phyloP scores from a whole-genome alignment of 2,329 filamentous ascomycete species.

The Fusarium nurragi region DNA sequence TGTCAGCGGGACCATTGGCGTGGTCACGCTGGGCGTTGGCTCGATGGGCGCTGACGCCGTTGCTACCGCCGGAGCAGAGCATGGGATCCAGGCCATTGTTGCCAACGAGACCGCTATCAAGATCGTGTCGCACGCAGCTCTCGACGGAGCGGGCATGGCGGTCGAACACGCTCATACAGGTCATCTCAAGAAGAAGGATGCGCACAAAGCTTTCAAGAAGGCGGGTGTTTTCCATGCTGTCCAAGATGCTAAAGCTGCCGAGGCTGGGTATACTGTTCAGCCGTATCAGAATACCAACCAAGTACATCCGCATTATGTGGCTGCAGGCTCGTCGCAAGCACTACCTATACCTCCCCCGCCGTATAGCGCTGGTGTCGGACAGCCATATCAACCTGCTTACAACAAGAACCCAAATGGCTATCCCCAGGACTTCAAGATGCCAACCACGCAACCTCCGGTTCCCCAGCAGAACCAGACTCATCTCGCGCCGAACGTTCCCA shows the following conservation, averaged over 20 bases:
- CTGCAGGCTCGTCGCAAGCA: slow-evolving; percentile 4
- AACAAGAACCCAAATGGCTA: not conserved
- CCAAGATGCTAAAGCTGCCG: slow-evolving; percentile 43
- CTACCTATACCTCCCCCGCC: slow-evolving; percentile 26
- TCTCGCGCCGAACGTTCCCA: not conserved
- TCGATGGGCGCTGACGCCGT: slow-evolving; percentile 49
- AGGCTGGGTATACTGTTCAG: slow-evolving; percentile 34
- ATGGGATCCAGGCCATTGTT: slow-evolving; percentile 44
- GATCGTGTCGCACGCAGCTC: slow-evolving; percentile 48
- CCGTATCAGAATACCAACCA: slow-evolving; percentile 25
- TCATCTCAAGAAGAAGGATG: slow-evolving; percentile 49
- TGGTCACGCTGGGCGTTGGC: slow-evolving; percentile 51
- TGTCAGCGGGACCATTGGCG: slow-evolving; percentile 50
- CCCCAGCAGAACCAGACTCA: not conserved
- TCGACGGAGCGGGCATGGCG: slow-evolving; percentile 50
- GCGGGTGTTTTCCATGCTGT: slow-evolving; percentile 48
- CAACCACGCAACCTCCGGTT: not conserved
- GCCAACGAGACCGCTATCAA: slow-evolving; percentile 50
- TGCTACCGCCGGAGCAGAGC: slow-evolving; percentile 48
- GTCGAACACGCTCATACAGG: slow-evolving; percentile 50
- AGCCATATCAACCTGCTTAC: not conserved
- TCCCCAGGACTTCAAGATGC: slow-evolving; percentile 16
- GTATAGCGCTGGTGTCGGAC: slow-evolving; percentile 11
- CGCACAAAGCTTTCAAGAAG: slow-evolving; percentile 46
- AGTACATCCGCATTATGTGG: not conserved